Percentiles rank a stretch among this genome's conserved stretches.
phyloP scores from a whole-genome alignment of 306 rosid genomes.

The Canavalia gladiata region DNA sequence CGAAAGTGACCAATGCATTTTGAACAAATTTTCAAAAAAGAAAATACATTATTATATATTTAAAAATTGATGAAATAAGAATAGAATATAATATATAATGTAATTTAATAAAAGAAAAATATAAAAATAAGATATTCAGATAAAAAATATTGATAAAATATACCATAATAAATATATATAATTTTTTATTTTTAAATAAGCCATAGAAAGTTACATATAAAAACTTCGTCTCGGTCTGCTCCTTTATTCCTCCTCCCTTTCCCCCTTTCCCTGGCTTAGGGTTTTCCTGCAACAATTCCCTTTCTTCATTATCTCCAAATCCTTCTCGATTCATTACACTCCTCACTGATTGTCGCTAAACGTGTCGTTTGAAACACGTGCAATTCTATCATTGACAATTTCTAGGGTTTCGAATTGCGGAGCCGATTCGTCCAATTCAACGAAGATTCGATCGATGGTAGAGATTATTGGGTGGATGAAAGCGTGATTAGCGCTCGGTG shows the following conservation, averaged over 20 bases:
- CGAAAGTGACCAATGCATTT: conserved; percentile 19
- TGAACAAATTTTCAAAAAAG: background rate
- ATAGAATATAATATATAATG: too few relatives aligned
- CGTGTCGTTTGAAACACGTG: background rate
- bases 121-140: too few relatives aligned
- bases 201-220: conserved; percentile 51
- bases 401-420: conserved; percentile 62
- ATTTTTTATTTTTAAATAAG: too few relatives aligned
- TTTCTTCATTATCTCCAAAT: background rate
- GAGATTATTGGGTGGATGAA: conserved; percentile 51
- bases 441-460: conserved; percentile 54
- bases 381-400: background rate
- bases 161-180: too few relatives aligned
- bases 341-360: background rate
- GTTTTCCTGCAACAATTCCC: conserved; percentile 42
- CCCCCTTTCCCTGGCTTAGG: conserved; percentile 39
- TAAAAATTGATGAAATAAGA: too few relatives aligned
- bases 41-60: background rate
- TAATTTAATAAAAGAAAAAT: too few relatives aligned
- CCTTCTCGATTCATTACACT: background rate
- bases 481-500: conserved; percentile 76
- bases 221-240: conserved; percentile 8
- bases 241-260: conserved; percentile 13
- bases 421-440: conserved; percentile 47
- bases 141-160: too few relatives aligned